These are phyloP conservation scores for Coniochaeta ligniaria DNA, from an alignment of 2,329 filamentous ascomycete genomes.

Conservation along the genomic window DNA sequence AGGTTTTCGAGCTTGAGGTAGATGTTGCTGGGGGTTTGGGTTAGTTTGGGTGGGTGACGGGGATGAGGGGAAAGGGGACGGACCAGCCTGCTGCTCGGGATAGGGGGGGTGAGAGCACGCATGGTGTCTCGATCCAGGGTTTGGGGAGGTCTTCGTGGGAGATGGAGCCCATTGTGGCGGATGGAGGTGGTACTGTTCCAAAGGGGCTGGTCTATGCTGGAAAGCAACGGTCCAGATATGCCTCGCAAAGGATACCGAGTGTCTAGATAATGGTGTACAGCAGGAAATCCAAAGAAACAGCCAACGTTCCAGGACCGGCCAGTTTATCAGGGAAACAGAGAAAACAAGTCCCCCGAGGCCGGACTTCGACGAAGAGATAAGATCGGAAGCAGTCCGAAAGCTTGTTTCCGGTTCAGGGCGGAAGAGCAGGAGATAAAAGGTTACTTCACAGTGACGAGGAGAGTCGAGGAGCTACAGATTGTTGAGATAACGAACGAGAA, in stretches of 20 bases:
- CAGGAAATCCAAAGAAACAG: neutral
- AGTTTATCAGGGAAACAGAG: neutral
- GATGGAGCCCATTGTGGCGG: conserved; percentile 19
- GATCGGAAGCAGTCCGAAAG: neutral
- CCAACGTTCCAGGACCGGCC: neutral
- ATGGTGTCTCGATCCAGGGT: conserved; percentile 63
- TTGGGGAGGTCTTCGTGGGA: conserved; percentile 14
- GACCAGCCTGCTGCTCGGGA: conserved; percentile 64
- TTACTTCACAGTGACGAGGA: neutral
- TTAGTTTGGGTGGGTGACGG: neutral
- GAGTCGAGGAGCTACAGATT: neutral
- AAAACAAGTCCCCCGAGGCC: neutral
- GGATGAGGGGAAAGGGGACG: conserved; percentile 12
- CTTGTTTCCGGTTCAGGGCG: neutral
- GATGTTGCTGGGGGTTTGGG: conserved; percentile 47
- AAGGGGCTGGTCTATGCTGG: neutral
- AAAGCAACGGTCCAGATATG: neutral
- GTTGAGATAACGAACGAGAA: neutral
- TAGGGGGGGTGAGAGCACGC: conserved; percentile 56
- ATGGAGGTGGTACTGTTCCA: neutral
- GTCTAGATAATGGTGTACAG: neutral
- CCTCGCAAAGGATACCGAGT: neutral
- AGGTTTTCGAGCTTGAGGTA: conserved; percentile 78
- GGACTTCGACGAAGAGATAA: neutral
- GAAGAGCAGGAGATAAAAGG: neutral